phyloP scores from a whole-genome alignment of 108 stramenopile genomes.

The Licmophora abbreviata region DNA sequence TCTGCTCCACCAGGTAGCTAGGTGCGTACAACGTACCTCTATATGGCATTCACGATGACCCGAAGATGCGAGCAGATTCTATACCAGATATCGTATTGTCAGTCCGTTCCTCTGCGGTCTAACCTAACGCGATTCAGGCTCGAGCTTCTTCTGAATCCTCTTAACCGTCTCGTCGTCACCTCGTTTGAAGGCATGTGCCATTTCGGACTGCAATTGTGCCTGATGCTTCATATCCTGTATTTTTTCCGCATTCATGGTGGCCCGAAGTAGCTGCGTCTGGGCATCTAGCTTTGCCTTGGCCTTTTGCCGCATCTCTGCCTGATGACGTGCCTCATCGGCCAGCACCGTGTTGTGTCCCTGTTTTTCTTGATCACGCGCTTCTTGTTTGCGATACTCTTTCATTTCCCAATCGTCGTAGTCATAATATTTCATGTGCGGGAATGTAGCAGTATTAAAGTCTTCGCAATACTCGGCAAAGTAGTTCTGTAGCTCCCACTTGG shows the following conservation, averaged over 20 bases:
- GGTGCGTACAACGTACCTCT: too few species aligned
- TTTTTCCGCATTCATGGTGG: constrained; percentile 57
- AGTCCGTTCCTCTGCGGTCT: too few species aligned
- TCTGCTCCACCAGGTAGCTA: too few species aligned
- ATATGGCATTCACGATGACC: too few species aligned
- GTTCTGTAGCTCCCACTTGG: constrained; percentile 81
- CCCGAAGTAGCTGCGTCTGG: constrained; percentile 17
- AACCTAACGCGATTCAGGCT: too few species aligned
- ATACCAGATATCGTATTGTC: too few species aligned
- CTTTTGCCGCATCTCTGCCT: constrained; percentile 28
- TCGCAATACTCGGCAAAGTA: constrained; percentile 88
- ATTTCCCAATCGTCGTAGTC: constrained; percentile 96
- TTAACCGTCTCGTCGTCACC: constrained; percentile 64
- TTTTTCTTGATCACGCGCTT: constrained; percentile 21
- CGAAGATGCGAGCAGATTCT: too few species aligned
- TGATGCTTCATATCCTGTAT: constrained; percentile 77
- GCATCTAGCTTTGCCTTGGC: constrained; percentile 26
- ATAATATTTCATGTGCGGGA: constrained; percentile 91
- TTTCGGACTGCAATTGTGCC: constrained; percentile 55
- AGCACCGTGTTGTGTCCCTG: constrained; percentile 6
- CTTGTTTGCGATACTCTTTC: constrained; percentile 77
- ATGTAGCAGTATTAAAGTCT: constrained; percentile 95
- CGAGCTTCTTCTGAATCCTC: constrained; percentile 62
- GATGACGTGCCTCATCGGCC: constrained; percentile 29
- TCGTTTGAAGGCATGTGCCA: constrained; percentile 75